Conservation (phyloP, 225 moss, liverwort and hornwort genomes). For the Ulota crispa region DNA sequence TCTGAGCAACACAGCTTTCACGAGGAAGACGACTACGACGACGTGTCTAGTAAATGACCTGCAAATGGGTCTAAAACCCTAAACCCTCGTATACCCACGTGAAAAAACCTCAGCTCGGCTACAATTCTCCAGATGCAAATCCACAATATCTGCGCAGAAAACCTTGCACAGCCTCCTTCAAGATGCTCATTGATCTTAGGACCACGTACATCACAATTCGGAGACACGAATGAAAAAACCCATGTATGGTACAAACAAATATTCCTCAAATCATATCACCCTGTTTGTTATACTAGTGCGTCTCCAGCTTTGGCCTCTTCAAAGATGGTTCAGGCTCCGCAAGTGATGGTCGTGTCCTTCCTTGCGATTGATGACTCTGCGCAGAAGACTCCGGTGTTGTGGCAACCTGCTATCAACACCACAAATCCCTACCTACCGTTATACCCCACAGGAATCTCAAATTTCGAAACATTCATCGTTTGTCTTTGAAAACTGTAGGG, state of each 20-base stretch:
- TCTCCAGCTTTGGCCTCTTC: conserved; percentile 45
- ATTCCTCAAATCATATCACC: neutral
- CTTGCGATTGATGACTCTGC: conserved; percentile 66
- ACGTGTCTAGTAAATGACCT: neutral
- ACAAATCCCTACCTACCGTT: neutral
- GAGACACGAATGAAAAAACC: conserved; percentile 8
- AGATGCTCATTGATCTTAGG: neutral
- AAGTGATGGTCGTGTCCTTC: conserved; percentile 43
- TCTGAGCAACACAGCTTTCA: neutral
- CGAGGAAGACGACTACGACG: neutral
- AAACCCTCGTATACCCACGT: neutral
- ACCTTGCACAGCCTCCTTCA: conserved; percentile 6
- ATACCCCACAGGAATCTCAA: neutral
- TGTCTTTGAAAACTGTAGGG: neutral
- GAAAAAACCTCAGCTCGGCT: neutral
- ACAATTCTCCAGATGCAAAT: neutral
- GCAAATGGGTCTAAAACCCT: neutral
- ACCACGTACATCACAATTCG: conserved; percentile 13
- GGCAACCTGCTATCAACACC: conserved; percentile 30
- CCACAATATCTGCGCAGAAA: conserved; percentile 5
- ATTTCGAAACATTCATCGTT: neutral
- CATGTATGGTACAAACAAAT: conserved; percentile 19
- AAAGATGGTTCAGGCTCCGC: conserved; percentile 48
- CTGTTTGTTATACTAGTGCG: neutral
- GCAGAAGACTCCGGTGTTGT: conserved; percentile 67